Evolutionary conservation across 1,139 yeast genomes (phyloP).

Genomic region (Pichia kudriavzevii): DNA sequence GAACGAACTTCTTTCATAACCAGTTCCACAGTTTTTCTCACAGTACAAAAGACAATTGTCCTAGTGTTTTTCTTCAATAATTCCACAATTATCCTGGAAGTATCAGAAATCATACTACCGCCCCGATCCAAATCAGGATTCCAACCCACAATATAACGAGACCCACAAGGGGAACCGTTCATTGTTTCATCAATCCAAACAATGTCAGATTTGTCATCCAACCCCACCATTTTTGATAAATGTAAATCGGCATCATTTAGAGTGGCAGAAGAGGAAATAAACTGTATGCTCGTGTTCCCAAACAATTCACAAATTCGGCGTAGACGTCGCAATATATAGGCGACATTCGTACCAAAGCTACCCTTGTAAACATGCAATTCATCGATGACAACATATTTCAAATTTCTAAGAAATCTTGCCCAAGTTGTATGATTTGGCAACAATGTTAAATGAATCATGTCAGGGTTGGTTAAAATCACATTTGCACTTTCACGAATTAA

Average conservation of each 20-base stretch:
- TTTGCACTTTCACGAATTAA: constrained; percentile 55
- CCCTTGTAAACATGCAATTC: constrained; percentile 88
- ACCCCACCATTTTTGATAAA: constrained; percentile 67
- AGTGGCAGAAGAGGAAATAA: constrained; percentile 92
- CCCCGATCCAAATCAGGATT: constrained; percentile 64
- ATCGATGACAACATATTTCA: constrained; percentile 77
- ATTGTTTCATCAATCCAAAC: constrained; percentile 36
- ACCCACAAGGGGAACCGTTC: constrained; percentile 88
- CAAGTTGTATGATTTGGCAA: constrained; percentile 71
- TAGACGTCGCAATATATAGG: constrained; percentile 73
- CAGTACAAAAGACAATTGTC: constrained; percentile 85
- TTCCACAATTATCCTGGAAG: constrained; percentile 64
- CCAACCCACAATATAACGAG: constrained; percentile 72
- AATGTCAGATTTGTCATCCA: constrained; percentile 55
- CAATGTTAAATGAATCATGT: constrained; percentile 79
- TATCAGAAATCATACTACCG: constrained; percentile 68
- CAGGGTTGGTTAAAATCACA: constrained; percentile 90
- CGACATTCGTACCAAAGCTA: constrained; percentile 86
- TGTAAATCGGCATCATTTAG: constrained; percentile 64
- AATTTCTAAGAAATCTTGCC: constrained; percentile 55
- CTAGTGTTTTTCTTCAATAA: constrained; percentile 59
- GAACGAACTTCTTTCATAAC: constrained; percentile 74
- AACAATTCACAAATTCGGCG: constrained; percentile 50
- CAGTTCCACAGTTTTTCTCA: constrained; percentile 77
- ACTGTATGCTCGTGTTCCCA: constrained; percentile 47